Conservation (phyloP, 2,329 filamentous ascomycete genomes). For the Juglanconis oblonga region DNA sequence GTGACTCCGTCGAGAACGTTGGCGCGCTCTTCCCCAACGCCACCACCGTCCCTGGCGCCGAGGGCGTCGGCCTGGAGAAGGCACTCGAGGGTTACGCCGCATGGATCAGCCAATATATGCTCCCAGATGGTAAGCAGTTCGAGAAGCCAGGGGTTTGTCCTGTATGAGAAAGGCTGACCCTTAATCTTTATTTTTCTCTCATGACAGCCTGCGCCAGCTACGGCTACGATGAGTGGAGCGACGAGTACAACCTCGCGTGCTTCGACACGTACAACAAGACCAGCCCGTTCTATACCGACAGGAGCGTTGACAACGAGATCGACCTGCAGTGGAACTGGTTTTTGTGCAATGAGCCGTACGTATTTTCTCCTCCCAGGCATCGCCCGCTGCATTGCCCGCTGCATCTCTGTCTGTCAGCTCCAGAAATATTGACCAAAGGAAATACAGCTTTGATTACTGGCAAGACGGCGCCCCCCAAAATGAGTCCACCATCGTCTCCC, state of each 20-base stretch:
- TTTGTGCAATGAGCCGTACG: conserved; percentile 47
- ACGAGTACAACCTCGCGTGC: conserved; percentile 43
- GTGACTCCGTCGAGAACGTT: conserved; percentile 47
- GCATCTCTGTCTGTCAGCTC: too few species aligned
- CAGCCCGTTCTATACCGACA: conserved; percentile 37
- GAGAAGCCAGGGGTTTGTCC: neutral
- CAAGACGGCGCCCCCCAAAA: conserved; percentile 43
- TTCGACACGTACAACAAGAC: conserved; percentile 43
- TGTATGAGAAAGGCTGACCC: neutral
- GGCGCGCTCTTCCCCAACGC: conserved; percentile 40
- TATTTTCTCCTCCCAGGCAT: neutral
- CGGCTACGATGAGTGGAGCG: conserved; percentile 42
- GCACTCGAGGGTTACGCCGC: conserved; percentile 51
- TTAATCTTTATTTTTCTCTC: too few species aligned
- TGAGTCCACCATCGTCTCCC: conserved; percentile 39
- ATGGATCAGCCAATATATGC: conserved; percentile 38
- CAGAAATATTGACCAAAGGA: neutral
- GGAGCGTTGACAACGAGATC: conserved; percentile 35
- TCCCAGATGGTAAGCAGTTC: conserved; percentile 38
- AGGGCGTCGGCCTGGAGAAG: conserved; percentile 48
- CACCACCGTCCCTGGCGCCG: conserved; percentile 41
- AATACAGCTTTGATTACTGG: conserved; percentile 35
- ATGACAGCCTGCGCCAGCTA: conserved; percentile 33
- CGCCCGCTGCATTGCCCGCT: too few species aligned
- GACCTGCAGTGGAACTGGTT: conserved; percentile 56